A percentile compares a stretch with the other conserved stretches of the same genome.
phyloP scores from a whole-genome alignment of 2,329 filamentous ascomycete species.

The Calonectria honghensis region DNA sequence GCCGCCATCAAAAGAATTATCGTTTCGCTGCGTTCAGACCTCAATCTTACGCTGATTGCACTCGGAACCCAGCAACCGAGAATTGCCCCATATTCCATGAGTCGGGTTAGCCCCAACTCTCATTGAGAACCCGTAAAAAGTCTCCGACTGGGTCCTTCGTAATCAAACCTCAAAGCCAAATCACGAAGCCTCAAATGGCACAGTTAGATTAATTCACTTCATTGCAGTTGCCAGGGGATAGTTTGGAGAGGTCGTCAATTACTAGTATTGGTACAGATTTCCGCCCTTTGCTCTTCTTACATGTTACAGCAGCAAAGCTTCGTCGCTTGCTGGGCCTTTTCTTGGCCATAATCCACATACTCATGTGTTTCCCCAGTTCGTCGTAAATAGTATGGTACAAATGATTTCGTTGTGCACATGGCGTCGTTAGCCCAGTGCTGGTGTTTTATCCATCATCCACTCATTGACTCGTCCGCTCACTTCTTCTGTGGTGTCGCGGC shows the following conservation, averaged over 20 bases:
- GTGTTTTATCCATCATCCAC: constrained; percentile 12
- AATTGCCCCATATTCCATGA: constrained; percentile 21
- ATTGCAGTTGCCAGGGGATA: neutral
- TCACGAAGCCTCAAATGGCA: constrained; percentile 22
- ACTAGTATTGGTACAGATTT: constrained; percentile 20
- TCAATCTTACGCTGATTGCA: constrained; percentile 35
- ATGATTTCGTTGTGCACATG: constrained; percentile 26
- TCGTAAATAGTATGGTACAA: constrained; percentile 41
- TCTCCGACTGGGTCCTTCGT: neutral
- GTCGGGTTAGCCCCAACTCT: neutral
- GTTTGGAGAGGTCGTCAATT: constrained; percentile 27
- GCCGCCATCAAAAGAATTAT: constrained; percentile 22
- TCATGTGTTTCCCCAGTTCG: constrained; percentile 14
- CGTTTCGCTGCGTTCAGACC: constrained; percentile 20
- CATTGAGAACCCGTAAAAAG: neutral
- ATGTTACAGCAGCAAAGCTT: constrained; percentile 7
- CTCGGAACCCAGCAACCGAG: constrained; percentile 14
- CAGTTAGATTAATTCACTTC: neutral
- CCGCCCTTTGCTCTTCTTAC: constrained; percentile 9
- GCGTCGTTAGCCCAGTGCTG: constrained; percentile 14
- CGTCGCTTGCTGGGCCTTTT: neutral
- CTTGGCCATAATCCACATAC: constrained; percentile 1
- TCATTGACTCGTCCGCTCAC: constrained; percentile 39
- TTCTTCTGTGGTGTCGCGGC: constrained; percentile 46
- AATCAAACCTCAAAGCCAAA: constrained; percentile 4